Conservation (phyloP, 768 basidiomycete genomes). For the Amylocystis lapponica region DNA sequence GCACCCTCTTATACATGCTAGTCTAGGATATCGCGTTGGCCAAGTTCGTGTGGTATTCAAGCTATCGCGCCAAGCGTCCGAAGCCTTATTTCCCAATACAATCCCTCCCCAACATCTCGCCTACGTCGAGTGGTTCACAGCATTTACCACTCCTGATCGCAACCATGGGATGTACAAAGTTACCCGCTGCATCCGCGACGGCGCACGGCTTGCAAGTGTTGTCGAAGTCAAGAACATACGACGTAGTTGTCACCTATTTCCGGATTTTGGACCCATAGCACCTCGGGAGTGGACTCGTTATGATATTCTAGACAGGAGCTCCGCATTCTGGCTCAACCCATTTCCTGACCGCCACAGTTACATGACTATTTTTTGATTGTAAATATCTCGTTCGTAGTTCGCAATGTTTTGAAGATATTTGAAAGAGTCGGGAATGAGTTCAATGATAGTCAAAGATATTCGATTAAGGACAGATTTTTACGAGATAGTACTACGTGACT, state of each 20-base stretch:
- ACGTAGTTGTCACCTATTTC: constrained; percentile 27
- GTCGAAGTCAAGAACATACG: constrained; percentile 20
- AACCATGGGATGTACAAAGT: constrained; percentile 25
- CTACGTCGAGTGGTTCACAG: constrained; percentile 27
- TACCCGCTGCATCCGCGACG: background rate
- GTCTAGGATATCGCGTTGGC: constrained; percentile 22
- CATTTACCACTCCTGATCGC: constrained; percentile 13
- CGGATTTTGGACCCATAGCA: constrained; percentile 23
- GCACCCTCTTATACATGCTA: background rate
- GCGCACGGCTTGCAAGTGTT: constrained; percentile 14
- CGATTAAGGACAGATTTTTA: too few relatives aligned
- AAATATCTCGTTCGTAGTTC: too few relatives aligned
- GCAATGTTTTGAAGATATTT: too few relatives aligned
- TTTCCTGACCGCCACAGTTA: constrained; percentile 27
- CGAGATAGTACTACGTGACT: too few relatives aligned
- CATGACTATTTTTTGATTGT: constrained; percentile 7
- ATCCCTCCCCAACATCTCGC: constrained; percentile 17
- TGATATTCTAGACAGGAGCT: constrained; percentile 26
- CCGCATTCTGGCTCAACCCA: constrained; percentile 26
- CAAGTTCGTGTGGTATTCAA: constrained; percentile 20
- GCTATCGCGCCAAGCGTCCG: constrained; percentile 4
- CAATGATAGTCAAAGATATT: too few relatives aligned
- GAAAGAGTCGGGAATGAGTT: too few relatives aligned
- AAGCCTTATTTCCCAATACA: constrained; percentile 1
- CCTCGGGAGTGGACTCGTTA: constrained; percentile 27